A percentile compares a stretch with the other conserved stretches of the same genome.
Conservation (phyloP, 2,329 filamentous ascomycete genomes). For the Endothia cerciana region DNA sequence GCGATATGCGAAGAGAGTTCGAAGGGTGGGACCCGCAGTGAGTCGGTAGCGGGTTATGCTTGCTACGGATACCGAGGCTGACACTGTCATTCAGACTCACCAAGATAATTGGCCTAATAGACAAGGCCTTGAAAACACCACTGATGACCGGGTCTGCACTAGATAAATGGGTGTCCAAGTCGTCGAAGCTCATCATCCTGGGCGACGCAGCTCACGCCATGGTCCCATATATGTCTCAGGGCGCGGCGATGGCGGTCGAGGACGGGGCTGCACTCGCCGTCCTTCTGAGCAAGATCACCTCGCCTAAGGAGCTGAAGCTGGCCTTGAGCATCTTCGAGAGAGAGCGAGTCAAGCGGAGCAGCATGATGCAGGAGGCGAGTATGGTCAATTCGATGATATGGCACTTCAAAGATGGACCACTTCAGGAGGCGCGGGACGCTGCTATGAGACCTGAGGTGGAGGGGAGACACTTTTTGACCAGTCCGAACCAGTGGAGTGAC, state of each 20-base stretch:
- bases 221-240: conserved; percentile 49
- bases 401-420: conserved; percentile 49
- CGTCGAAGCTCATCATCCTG: conserved; percentile 41
- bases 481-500: conserved; percentile 54
- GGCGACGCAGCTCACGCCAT: conserved; percentile 50
- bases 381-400: conserved; percentile 51
- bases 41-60: conserved; percentile 14
- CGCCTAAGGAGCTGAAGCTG: conserved; percentile 34
- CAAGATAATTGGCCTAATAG: conserved; percentile 42
- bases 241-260: conserved; percentile 49
- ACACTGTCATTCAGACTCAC: conserved; percentile 33
- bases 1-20: conserved; percentile 41
- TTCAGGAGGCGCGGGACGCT: conserved; percentile 46
- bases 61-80: no score
- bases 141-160: conserved; percentile 35
- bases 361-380: conserved; percentile 49
- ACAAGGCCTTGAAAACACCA: conserved; percentile 42
- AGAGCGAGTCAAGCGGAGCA: conserved; percentile 40
- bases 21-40: conserved; percentile 40
- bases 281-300: conserved; percentile 37
- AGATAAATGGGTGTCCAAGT: conserved; percentile 37
- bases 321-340: conserved; percentile 44
- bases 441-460: conserved; percentile 47
- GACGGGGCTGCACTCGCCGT: conserved; percentile 45
- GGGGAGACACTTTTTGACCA: conserved; percentile 41